A percentile compares a stretch with the other conserved stretches of the same genome.
These are phyloP conservation scores for Ceriops decandra DNA, from an alignment of 345 rosid species.

Conservation along the genomic window DNA sequence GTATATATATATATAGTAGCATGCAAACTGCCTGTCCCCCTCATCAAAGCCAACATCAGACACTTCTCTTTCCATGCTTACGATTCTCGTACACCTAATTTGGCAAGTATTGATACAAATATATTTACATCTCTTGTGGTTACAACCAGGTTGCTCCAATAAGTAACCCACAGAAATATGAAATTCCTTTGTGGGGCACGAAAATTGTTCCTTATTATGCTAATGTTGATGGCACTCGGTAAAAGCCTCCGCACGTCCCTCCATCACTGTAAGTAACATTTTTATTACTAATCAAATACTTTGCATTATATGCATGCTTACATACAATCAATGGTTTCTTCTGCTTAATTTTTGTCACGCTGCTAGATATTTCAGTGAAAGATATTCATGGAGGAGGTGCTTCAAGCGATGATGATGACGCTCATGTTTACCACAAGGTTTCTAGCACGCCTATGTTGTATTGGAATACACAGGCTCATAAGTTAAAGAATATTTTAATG, in stretches of 20 bases:
- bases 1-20: no score
- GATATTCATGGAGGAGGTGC: slow-evolving; percentile 3
- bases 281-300: background rate
- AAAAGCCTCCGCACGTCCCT: slow-evolving; percentile 17
- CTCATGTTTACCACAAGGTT: slow-evolving; percentile 14
- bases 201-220: slow-evolving; percentile 15
- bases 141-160: background rate
- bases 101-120: no score
- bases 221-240: slow-evolving; percentile 22
- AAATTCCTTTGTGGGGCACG: slow-evolving; percentile 16
- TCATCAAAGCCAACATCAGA: background rate
- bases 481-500: background rate
- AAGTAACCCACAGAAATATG: slow-evolving; percentile 7
- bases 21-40: background rate
- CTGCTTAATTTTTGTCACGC: background rate
- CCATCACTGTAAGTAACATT: slow-evolving; percentile 17
- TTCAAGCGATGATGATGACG: background rate
- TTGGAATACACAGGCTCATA: background rate
- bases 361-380: slow-evolving; percentile 10
- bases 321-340: no score
- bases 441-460: background rate
- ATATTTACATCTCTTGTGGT: slow-evolving; percentile 3
- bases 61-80: background rate
- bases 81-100: background rate
- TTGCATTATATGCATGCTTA: no score